phyloP scores from a whole-genome alignment of 352 stramenopile genomes.

The Globisporangium cystogenes region DNA sequence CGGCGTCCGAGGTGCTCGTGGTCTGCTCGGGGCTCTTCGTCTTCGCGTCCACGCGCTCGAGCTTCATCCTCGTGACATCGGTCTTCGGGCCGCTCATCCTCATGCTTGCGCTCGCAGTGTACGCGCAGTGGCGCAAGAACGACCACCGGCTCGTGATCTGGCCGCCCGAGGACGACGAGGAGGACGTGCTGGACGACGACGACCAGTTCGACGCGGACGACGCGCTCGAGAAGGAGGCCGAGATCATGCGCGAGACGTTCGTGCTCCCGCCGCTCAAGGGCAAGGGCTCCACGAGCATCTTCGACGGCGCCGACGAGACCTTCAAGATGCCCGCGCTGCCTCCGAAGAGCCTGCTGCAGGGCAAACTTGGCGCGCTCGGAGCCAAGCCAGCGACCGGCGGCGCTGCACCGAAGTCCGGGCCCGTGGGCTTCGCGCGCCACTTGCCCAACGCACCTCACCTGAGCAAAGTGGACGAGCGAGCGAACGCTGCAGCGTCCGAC shows the following conservation, averaged over 20 bases:
- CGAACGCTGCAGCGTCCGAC: background rate
- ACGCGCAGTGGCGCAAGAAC: conserved; percentile 75
- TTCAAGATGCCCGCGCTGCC: conserved; percentile 82
- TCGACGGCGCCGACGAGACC: conserved; percentile 46
- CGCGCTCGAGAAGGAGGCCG: conserved; percentile 68
- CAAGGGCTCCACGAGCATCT: conserved; percentile 47
- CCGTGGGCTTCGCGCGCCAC: background rate
- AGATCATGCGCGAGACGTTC: conserved; percentile 71
- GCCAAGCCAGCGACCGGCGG: background rate
- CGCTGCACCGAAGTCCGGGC: background rate
- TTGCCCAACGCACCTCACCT: conserved; percentile 6
- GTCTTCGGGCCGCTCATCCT: conserved; percentile 73
- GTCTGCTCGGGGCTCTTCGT: conserved; percentile 81
- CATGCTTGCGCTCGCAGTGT: conserved; percentile 70
- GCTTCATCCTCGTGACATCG: conserved; percentile 72
- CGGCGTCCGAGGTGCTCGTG: conserved; percentile 71
- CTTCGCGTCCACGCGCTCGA: conserved; percentile 68
- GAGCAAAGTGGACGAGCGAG: conserved; percentile 6
- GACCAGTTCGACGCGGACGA: conserved; percentile 65
- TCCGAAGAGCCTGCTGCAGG: conserved; percentile 32
- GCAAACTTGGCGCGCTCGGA: conserved; percentile 6
- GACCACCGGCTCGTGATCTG: conserved; percentile 82
- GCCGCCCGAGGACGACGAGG: conserved; percentile 74
- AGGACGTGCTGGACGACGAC: conserved; percentile 75
- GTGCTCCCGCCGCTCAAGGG: conserved; percentile 71